Percentiles rank a stretch among this genome's conserved stretches.
Evolutionary conservation across 2,329 filamentous ascomycete species (phyloP).

Genomic region (Fusarium sp.): DNA sequence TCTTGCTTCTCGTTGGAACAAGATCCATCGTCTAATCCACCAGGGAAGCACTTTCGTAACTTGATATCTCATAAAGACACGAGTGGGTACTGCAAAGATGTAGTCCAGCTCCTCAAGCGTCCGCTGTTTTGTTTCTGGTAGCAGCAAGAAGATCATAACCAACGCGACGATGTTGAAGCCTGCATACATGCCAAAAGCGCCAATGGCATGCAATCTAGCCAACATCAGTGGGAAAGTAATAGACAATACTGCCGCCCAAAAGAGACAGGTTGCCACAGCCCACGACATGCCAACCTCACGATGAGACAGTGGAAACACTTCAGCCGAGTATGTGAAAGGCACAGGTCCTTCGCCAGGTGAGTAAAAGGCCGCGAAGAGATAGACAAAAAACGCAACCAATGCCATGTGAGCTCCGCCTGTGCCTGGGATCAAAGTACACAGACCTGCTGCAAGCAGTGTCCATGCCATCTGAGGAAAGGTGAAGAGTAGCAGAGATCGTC

Average conservation of each 20-base stretch:
- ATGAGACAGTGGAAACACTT: constrained; percentile 75
- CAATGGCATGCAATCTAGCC: constrained; percentile 51
- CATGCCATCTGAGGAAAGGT: constrained; percentile 55
- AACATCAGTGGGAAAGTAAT: constrained; percentile 70
- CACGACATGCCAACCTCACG: constrained; percentile 76
- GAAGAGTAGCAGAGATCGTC: constrained; percentile 57
- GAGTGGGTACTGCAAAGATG: constrained; percentile 67
- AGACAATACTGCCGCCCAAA: constrained; percentile 67
- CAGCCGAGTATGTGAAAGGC: constrained; percentile 73
- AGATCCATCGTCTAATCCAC: constrained; percentile 66
- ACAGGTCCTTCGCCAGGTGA: constrained; percentile 69
- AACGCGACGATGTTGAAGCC: constrained; percentile 64
- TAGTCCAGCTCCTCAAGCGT: constrained; percentile 66
- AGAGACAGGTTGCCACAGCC: constrained; percentile 71
- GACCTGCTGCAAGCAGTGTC: constrained; percentile 51
- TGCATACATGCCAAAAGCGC: constrained; percentile 64
- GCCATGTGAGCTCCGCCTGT: constrained; percentile 44
- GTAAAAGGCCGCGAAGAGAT: constrained; percentile 62
- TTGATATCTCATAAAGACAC: constrained; percentile 66
- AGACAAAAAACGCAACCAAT: constrained; percentile 65
- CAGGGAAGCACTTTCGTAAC: constrained; percentile 64
- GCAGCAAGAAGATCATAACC: constrained; percentile 63
- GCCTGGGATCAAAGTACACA: constrained; percentile 61
- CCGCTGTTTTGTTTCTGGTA: constrained; percentile 67
- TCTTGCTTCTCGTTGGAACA: constrained; percentile 55